Conservation (phyloP, 73 alveolate species). For the Stentor coeruleus region DNA sequence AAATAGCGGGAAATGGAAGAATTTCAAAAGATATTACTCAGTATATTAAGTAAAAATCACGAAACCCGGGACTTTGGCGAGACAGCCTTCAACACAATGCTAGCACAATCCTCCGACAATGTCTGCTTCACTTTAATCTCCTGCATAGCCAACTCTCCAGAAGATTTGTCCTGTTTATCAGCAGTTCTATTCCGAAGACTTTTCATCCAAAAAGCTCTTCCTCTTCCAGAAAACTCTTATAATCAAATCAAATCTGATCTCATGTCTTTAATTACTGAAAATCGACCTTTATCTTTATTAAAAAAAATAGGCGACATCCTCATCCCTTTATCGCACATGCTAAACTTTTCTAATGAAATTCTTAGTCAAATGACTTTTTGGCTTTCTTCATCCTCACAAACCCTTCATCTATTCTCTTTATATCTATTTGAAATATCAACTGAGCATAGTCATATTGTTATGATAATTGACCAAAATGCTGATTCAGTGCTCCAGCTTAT, state of each 20-base stretch:
- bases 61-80: background rate
- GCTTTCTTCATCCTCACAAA: background rate
- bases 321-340: background rate
- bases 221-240: background rate
- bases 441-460: background rate
- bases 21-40: too few relatives aligned
- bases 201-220: background rate
- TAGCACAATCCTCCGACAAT: background rate
- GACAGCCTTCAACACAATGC: background rate
- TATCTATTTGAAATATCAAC: background rate
- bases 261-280: background rate
- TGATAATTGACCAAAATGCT: background rate
- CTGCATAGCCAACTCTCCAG: background rate
- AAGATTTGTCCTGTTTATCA: background rate
- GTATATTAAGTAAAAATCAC: background rate
- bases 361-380: background rate
- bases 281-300: background rate
- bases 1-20: constrained; percentile 13
- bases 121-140: background rate
- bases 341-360: background rate
- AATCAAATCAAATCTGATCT: background rate
- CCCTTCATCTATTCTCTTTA: background rate
- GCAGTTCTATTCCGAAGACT: background rate
- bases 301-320: background rate
- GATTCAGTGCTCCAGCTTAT: background rate